Evolutionary conservation across 2,329 filamentous ascomycete species (phyloP).

Genomic region (Clonostachys byssicola): DNA sequence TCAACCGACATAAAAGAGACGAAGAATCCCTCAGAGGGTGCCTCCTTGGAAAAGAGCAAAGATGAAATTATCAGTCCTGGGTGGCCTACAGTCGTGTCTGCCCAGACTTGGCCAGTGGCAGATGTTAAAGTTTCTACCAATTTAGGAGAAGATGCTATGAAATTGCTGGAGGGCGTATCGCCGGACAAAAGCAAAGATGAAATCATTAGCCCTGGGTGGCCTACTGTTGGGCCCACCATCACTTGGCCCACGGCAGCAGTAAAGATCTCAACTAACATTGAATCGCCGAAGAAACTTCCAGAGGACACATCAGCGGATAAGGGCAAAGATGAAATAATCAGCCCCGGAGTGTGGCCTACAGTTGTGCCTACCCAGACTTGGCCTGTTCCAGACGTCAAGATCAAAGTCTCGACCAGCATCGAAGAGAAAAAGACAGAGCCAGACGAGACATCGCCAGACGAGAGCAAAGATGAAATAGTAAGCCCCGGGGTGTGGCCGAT

Average conservation of each 20-base stretch:
- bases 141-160: neutral
- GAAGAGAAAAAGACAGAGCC: neutral
- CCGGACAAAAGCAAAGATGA: neutral
- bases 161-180: neutral
- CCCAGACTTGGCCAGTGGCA: neutral
- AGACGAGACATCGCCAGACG: neutral
- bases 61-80: neutral
- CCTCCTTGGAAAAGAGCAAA: neutral
- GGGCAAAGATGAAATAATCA: neutral
- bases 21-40: neutral
- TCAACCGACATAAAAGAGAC: neutral
- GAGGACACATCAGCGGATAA: neutral
- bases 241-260: neutral
- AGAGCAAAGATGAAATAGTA: neutral
- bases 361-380: neutral
- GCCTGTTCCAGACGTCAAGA: neutral
- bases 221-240: neutral
- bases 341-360: neutral
- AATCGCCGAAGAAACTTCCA: neutral
- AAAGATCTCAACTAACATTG: neutral
- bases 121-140: neutral
- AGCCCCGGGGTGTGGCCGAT: neutral
- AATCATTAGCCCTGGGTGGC: neutral
- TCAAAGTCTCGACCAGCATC: neutral
- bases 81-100: neutral